phyloP scores from a whole-genome alignment of 2,329 filamentous ascomycete species.

The Penicillium verrucosum region DNA sequence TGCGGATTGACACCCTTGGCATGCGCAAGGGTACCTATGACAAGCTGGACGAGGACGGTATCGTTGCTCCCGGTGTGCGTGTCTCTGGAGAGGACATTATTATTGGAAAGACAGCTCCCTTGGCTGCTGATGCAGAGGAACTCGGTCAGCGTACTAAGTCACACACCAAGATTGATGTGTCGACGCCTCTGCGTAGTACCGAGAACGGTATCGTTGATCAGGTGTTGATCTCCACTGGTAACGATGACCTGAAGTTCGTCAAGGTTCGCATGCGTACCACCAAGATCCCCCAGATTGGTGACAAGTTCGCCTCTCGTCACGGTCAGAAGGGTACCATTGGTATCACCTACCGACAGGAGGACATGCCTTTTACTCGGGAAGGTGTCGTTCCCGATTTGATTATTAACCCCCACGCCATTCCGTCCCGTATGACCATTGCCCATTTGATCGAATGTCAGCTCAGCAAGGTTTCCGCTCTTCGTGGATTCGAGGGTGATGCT shows the following conservation, averaged over 20 bases:
- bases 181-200: constrained; percentile 88
- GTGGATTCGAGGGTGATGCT: constrained; percentile 93
- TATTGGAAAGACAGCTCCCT: constrained; percentile 96
- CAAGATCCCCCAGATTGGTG: constrained; percentile 96
- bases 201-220: constrained; percentile 96
- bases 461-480: constrained; percentile 89
- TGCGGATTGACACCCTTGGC: constrained; percentile 78
- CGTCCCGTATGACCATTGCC: constrained; percentile 99
- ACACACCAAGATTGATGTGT: constrained; percentile 92
- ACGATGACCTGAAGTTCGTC: constrained; percentile 90
- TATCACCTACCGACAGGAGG: constrained; percentile 95
- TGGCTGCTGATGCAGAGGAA: constrained; percentile 88
- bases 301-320: constrained; percentile 99
- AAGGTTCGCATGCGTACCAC: constrained; percentile 97
- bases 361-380: constrained; percentile 95
- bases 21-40: constrained; percentile 96
- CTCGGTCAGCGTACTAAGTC: constrained; percentile 85
- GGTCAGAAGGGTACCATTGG: constrained; percentile 99
- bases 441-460: constrained; percentile 99
- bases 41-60: constrained; percentile 94
- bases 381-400: constrained; percentile 93
- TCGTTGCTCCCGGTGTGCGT: constrained; percentile 87
- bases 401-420: constrained; percentile 99
- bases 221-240: constrained; percentile 89
- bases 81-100: constrained; percentile 98